Conservation (phyloP, 2,329 filamentous ascomycete genomes). For the Nigrospora oryzae region DNA sequence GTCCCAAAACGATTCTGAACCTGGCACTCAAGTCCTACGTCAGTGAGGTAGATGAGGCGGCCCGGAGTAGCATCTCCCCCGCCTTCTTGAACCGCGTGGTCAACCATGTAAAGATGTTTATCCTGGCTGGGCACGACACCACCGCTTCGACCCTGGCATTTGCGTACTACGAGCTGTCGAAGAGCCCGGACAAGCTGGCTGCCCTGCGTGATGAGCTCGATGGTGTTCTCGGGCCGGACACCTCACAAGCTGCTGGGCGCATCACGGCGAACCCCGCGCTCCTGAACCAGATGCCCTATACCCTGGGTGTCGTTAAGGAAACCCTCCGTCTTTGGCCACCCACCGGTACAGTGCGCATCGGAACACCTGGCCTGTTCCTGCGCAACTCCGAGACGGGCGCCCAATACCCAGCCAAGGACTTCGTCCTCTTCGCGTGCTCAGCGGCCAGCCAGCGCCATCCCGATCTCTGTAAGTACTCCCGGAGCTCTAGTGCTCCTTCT, state of each 20-base stretch:
- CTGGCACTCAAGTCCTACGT: constrained; percentile 17
- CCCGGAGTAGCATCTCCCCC: constrained; percentile 4
- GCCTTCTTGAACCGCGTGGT: constrained; percentile 13
- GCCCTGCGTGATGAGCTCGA: constrained; percentile 14
- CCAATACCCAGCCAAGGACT: constrained; percentile 29
- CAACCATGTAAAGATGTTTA: constrained; percentile 13
- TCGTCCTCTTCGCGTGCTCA: constrained; percentile 13
- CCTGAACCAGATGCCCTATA: constrained; percentile 41
- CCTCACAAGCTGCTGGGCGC: constrained; percentile 21
- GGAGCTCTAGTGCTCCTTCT: no score
- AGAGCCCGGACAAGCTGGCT: constrained; percentile 7
- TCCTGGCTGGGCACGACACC: constrained; percentile 19
- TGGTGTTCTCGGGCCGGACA: constrained; percentile 33
- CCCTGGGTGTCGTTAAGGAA: constrained; percentile 43
- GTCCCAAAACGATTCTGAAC: constrained; percentile 18
- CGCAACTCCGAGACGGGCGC: constrained; percentile 31
- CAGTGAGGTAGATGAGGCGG: constrained; percentile 4
- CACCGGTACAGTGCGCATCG: constrained; percentile 27
- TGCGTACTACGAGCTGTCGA: constrained; percentile 8
- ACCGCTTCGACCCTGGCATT: constrained; percentile 12
- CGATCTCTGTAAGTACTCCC: constrained; percentile 18
- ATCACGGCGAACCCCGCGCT: constrained; percentile 31
- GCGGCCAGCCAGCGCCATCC: constrained; percentile 20
- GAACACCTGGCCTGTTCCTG: constrained; percentile 23
- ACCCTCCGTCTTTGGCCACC: constrained; percentile 39